These are phyloP conservation scores for Gelatoporia subvermispora DNA, from an alignment of 768 basidiomycete species.

Conservation along the genomic window DNA sequence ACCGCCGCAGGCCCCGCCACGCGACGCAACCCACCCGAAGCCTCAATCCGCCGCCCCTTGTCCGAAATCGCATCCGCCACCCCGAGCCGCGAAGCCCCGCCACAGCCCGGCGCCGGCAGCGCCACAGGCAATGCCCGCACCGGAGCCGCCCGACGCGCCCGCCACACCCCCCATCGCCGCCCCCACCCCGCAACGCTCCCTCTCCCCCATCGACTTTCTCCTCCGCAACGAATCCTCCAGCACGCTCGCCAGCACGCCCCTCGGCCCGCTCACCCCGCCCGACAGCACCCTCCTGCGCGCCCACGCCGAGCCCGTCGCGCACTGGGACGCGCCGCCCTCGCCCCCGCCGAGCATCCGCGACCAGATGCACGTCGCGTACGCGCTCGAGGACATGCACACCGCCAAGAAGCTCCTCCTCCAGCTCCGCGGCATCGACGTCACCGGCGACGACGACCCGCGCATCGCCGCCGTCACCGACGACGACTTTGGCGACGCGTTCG, in stretches of 20 bases:
- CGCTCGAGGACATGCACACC: slow-evolving; percentile 60
- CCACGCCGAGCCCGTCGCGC: slow-evolving; percentile 26
- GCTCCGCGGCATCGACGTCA: slow-evolving; percentile 56
- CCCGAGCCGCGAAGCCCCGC: slow-evolving; percentile 3
- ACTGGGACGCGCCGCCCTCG: slow-evolving; percentile 41
- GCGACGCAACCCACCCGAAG: too few relatives aligned
- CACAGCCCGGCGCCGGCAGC: slow-evolving; percentile 1
- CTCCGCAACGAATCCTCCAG: slow-evolving; percentile 18
- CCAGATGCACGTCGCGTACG: slow-evolving; percentile 64
- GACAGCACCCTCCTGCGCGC: slow-evolving; percentile 20
- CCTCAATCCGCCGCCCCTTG: neutral
- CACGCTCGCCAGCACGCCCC: slow-evolving; percentile 18
- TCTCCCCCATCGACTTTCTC: slow-evolving; percentile 12
- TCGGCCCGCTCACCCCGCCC: slow-evolving; percentile 22
- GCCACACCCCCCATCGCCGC: neutral
- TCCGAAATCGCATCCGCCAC: slow-evolving; percentile 1
- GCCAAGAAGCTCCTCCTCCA: slow-evolving; percentile 61
- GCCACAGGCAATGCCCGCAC: too few relatives aligned
- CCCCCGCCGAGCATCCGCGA: slow-evolving; percentile 48
- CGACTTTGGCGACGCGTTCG: slow-evolving; percentile 36
- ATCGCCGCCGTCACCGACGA: slow-evolving; percentile 55
- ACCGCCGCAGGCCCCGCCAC: too few relatives aligned
- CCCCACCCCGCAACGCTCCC: slow-evolving; percentile 14
- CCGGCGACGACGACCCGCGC: slow-evolving; percentile 54
- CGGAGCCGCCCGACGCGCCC: slow-evolving; percentile 4